Evolutionary conservation across 1,284 basidiomycete species (phyloP), one percentile per base, ranked within the genome.

Genomic region (Crepidotus sp.): DNA sequence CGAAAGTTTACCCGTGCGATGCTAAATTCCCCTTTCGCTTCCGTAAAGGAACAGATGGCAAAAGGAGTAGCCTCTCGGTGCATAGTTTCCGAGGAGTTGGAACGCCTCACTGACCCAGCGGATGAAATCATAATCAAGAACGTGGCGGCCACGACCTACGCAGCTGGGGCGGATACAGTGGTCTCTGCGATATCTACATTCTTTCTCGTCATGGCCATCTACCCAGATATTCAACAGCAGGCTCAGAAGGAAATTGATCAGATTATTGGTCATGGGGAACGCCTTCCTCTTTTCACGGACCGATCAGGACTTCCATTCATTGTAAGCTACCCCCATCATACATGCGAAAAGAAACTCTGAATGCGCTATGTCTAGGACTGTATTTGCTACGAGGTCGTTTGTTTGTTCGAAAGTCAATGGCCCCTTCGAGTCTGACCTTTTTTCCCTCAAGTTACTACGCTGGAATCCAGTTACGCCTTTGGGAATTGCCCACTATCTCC

Each of bases 111-210:
- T 26, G 54, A 60, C 41, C 53, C 55, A 13, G 50, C 55, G 31
- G 55, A 62, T 29, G 63, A 66, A 53, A 54, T 57, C 10, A 55
- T 62, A 18, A 61, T 70, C 7, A 68, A 62, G 48, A 68, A 69
- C 35, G 62, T 67, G 6, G 65, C 69, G n/a, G 67, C 64, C 3
- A 70, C 68, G 27, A 59, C 60, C 25, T 71, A 65, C 50, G 64
- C 64, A 53, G 63, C 59, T 8, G 62, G 60, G 9, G 53, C 58
- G 17, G 66, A 68, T 51, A 60, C 63, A 0, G 57, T 57, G 10
- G 62, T 65, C 13, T 62, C 62, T 9, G 57, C 57, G 11, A 46
- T 64, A 8, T 52, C 60, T 8, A 61, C 68, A 1, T 65, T 70
- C 46, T 56, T 68, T 39, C 55, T 71, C 4, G 64, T 59, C 8